Conservation (phyloP, 768 basidiomycete genomes). For the Termitomyces sp. region DNA sequence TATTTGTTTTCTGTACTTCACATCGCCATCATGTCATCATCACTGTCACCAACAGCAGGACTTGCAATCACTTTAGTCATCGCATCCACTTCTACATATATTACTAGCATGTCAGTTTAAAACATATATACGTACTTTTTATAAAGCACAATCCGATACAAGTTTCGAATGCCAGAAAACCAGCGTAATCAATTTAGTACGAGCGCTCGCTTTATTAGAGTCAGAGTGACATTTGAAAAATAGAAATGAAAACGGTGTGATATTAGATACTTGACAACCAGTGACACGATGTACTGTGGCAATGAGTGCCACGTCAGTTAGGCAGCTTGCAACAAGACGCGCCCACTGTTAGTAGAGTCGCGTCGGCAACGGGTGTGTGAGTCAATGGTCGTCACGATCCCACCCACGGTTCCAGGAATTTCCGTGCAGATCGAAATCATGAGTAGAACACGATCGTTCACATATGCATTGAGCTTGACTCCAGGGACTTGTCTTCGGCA, state of each 20-base stretch:
- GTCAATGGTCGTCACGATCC: neutral
- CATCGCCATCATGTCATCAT: constrained; percentile 8
- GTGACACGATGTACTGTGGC: neutral
- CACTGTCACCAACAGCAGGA: constrained; percentile 2
- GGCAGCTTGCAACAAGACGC: neutral
- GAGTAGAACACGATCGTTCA: neutral
- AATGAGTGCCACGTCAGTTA: neutral
- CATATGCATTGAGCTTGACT: neutral
- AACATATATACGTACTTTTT: neutral
- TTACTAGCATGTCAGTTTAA: neutral
- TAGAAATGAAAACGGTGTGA: neutral
- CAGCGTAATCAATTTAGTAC: too few species aligned
- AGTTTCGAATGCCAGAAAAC: neutral
- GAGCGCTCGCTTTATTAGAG: neutral
- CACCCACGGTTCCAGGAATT: neutral
- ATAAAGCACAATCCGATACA: neutral
- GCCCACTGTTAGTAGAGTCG: neutral
- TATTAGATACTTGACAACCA: neutral
- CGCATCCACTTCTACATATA: neutral
- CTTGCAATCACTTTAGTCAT: constrained; percentile 5
- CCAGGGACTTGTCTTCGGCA: neutral
- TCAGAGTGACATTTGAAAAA: neutral
- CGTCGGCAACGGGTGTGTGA: neutral
- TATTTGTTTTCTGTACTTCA: constrained; percentile 5
- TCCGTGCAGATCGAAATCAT: neutral